Base-by-base conservation (phyloP, 257 asterid genomes). In the Salvia splendens region DNA sequence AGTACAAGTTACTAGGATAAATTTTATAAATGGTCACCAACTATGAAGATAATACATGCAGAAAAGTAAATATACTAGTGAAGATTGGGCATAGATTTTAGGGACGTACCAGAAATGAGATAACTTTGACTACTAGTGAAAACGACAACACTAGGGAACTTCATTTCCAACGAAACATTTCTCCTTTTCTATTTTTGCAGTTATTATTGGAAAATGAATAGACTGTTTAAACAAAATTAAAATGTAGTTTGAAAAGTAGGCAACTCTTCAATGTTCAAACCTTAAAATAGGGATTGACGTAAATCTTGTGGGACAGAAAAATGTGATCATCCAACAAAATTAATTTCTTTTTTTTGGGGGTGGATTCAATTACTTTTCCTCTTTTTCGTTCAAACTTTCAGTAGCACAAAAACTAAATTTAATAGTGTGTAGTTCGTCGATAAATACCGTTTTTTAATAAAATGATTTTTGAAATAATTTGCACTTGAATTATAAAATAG, bases 231-330 rank as follows among this genome's bases (percentile, higher is more conserved):
- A 56, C 68, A 70, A 74, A 17, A 71, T 12, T 64, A 49, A 61
- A 20, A n/a, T 82, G 87, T 82, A 77, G 89, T 84, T 79, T 80
- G 88, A 82, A 79, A 45, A 75, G 84, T 86, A 78, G 87, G 87
- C 95, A 84, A 36, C 64, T 79, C 61, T 84, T 84, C 86, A 71
- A 79, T 79, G 82, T 81, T 81, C 77, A 82, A 84, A 76, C 87
- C 89, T 57, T 58, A 79, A 83, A 49, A 75, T 68, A 47, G 77
- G 91, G 91, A 79, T 47, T 70, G 64, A 49, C 12, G 40, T 36
- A 51, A 46, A 36, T 14, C 36, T 58, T 52, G 28, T 36, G n/a
- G 35, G 47, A 35, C 48, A 49, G 8, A 38, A 38, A 9, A 62
- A 40, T 65, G 62, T 24, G 30, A 24, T 16, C 73, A 51, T 65